Evolutionary conservation across 441 rosid species (phyloP), one percentile per base, ranked within the genome.

Genomic region (Adansonia gregorii): DNA sequence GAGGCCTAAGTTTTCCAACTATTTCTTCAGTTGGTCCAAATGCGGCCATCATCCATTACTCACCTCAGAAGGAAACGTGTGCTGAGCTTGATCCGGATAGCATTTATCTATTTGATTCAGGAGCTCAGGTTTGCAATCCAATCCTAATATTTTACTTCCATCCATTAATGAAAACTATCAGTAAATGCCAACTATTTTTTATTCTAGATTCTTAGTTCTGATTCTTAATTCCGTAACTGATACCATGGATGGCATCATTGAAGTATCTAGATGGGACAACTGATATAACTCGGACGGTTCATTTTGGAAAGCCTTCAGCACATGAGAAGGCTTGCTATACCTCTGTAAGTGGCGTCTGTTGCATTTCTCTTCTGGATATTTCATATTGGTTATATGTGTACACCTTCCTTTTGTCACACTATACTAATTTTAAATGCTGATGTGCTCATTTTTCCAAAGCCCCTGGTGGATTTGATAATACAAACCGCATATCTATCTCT

Each of bases 221-320:
- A 15, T 67, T 78, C 63, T 73, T 61, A 73, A 39, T 74, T 55
- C 72, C 31, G 10, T 24, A 12, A 27, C 73, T 65, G 60, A 39
- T 76, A 65, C 75, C 35, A 27, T 81, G 86, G 55, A 31, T 81
- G 68, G 73, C 22, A 48, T 77, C 72, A 68, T 49, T 80, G 79
- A 83, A 96, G 98, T 96, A 96, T 86, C 88, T 91, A 45, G 99
- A 96, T 85, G 99, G 99, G 78, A 94, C 98, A 35, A 96, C 98
- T 80, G 99, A 96, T 79, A 88, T 96, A 74, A 96, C 99, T 69
- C 94, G 98, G 75, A 93, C 98, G 0, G 95, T 94, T 80, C 99
- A 96, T 87, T 96, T 94, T 87, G 99, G 98, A 59, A 93, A 85
- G 82, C 98, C 99, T 78, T 88, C 98, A 68, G 85, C 88, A 58